Evolutionary conservation across 2,329 filamentous ascomycete species (phyloP).

Genomic region (Clarireedia homoeocarpa): DNA sequence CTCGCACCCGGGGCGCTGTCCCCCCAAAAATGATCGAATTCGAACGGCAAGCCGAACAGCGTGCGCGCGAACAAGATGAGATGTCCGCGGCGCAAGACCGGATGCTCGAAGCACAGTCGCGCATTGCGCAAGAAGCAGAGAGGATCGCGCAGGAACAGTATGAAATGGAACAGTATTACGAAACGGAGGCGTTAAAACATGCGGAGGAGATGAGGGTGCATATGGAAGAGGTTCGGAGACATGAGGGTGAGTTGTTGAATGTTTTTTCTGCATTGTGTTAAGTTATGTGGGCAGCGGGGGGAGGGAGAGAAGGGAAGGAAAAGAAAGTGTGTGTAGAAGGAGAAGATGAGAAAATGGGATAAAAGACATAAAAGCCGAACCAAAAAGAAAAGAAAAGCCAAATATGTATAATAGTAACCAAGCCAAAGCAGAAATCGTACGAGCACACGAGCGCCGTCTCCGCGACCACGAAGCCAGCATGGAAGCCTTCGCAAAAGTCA

Average conservation of each 20-base stretch:
- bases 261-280: neutral
- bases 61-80: slow-evolving; percentile 21
- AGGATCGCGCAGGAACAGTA: slow-evolving; percentile 28
- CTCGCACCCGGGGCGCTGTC: neutral
- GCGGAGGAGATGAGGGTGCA: slow-evolving; percentile 26
- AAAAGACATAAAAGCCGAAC: no score
- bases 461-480: slow-evolving; percentile 25
- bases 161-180: slow-evolving; percentile 29
- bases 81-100: slow-evolving; percentile 17
- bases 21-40: slow-evolving; percentile 18
- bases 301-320: neutral
- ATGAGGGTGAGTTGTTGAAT: slow-evolving; percentile 17
- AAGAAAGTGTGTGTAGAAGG: neutral
- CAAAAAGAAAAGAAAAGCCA: no score
- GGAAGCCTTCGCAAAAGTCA: slow-evolving; percentile 28
- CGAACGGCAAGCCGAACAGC: slow-evolving; percentile 27
- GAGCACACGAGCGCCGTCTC: slow-evolving; percentile 18
- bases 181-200: slow-evolving; percentile 26
- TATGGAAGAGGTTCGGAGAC: slow-evolving; percentile 25
- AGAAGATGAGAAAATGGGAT: no score
- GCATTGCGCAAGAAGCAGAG: slow-evolving; percentile 22
- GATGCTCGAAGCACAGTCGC: slow-evolving; percentile 20
- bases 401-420: neutral
- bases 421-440: slow-evolving; percentile 11
- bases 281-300: no score